Base-by-base conservation (phyloP, 768 basidiomycete species). In the Dioszegia aurantiaca region DNA sequence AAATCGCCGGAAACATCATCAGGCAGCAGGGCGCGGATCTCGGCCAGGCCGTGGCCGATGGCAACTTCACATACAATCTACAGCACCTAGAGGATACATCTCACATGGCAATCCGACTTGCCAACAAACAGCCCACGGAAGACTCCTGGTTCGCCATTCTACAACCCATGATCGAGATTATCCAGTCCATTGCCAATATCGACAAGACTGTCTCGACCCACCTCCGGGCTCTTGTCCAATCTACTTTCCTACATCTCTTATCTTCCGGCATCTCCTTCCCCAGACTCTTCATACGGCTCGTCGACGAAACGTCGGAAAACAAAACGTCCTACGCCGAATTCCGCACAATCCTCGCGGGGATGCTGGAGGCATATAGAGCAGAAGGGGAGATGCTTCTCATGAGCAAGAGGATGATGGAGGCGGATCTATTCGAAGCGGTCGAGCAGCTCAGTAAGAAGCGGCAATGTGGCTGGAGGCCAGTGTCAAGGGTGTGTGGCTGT, bases 341-440 rank as follows among this genome's bases (percentile, higher is more conserved):
- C 77, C 83, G 90, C 43, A 83, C 84, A 11, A 92, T 99, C 59
- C 80, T 99, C 28, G 86, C 86, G 0, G 88, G 90, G n/a, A 99
- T 98, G 90, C 78, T 98, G 67, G 91, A 94, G 69, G 87, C 90
- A 1, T 98, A 97, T 78, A 85, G 87, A 37, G 85, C 87, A 3
- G 93, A 99, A 63, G 89, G 88, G 26, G 93, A 97, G 64, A 84
- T 93, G 81, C 79, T 98, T 24, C 77, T 81, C 41, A 91, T 94
- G 67, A 88, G 90, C 23, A 89, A 87, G 62, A 84, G 85, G 59
- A 78, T 98, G 43, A 80, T 92, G 41, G 83, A 87, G 61, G 82
- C 87, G 30, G 94, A 98, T 74, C 77, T 94, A 46, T 92, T 89
- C 63, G 83, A 85, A 55, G 82, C 82, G 0, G 79, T 93, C 44